Evolutionary conservation across 73 alveolate species (phyloP).

Genomic region (Stentor coeruleus): DNA sequence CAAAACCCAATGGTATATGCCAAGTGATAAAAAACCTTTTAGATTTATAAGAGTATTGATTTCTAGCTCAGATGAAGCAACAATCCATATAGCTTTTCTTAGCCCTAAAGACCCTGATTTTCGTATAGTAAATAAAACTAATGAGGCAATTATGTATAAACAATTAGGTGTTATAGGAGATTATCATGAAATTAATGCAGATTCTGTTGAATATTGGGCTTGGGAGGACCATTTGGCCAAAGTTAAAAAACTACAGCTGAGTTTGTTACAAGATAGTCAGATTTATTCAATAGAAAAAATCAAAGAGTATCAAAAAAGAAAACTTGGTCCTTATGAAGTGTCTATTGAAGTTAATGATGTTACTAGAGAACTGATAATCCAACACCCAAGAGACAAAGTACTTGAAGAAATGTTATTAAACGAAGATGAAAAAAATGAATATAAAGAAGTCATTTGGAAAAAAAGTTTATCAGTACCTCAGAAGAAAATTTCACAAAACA

Average conservation of each 20-base stretch:
- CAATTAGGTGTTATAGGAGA: neutral
- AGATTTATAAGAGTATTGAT: slow-evolving; percentile 41
- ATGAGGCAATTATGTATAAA: neutral
- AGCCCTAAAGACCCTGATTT: slow-evolving; percentile 42
- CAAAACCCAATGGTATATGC: slow-evolving; percentile 8
- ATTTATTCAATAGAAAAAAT: neutral
- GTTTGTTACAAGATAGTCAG: neutral
- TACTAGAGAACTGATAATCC: no score
- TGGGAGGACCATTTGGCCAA: neutral
- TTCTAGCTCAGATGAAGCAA: slow-evolving; percentile 53
- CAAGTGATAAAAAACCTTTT: slow-evolving; percentile 21
- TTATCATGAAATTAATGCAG: neutral
- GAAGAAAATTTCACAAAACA: neutral
- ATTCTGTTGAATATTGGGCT: neutral
- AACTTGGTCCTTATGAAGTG: neutral
- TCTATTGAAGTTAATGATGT: neutral
- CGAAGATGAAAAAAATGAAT: no score
- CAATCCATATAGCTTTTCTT: slow-evolving; percentile 39
- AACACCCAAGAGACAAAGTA: no score
- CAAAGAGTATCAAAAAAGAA: neutral
- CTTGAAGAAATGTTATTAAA: neutral
- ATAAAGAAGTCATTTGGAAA: neutral
- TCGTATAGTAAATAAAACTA: neutral
- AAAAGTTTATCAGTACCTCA: neutral
- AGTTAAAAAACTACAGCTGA: neutral